Evolutionary conservation across 176 grass and related monocot genomes (phyloP), one percentile per base, ranked within the genome.

Genomic region (Aegilops bicornis): DNA sequence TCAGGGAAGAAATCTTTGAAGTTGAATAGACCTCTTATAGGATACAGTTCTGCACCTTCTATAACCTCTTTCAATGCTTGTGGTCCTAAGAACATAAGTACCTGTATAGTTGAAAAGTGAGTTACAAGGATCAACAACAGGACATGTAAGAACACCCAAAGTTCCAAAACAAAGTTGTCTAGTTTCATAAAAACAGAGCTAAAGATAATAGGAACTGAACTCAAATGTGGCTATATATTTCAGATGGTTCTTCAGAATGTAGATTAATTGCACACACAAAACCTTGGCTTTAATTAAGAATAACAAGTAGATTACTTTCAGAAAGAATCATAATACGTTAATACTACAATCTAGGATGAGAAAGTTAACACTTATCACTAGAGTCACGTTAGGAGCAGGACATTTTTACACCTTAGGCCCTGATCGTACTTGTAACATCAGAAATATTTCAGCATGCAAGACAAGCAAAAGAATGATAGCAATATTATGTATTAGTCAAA

Each of bases 21-120:
- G 56, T 48, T 86, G 76, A 94, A 96, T 81, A 99, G 92, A 62
- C 97, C 97, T 78, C 80, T 87, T 91, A 99, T 99, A n/a, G 92
- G 94, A 80, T 93, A 99, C 63, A 99, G 82, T 79, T 99, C 97
- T 19, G 94, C 92, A 60, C 84, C 90, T 79, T 94, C 89, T 82
- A 99, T 91, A 85, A 93, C 92, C 39, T 90, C 87, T 79, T 43
- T 96, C 84, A 99, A 85, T 88, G 89, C 92, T 83, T 86, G 80
- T 82, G 88, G 86, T 78, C 97, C 97, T 77, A 94, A 87, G 88
- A 91, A 96, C 89, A 96, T 92, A 50, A 99, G 83, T 61, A 99
- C 94, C 97, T 99, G 78, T 36, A 93, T 36, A 93, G 76, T 30
- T 39, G 20, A 66, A 88, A 76, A 80, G 6, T 10, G 56, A 31